Base-by-base conservation (phyloP, 495 filamentous ascomycete species). In the Staphylotrichum longicolle region DNA sequence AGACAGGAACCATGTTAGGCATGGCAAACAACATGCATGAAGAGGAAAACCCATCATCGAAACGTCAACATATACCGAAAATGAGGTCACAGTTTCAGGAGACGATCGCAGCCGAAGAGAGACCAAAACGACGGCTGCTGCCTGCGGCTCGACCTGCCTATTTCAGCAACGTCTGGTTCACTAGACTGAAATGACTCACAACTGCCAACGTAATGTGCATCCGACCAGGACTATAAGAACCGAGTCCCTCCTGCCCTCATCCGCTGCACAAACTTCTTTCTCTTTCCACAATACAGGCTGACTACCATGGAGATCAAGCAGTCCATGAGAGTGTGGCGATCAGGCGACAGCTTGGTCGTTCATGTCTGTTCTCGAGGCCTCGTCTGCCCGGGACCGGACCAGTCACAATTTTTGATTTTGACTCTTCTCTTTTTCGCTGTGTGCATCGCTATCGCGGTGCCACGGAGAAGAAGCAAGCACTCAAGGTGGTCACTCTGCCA, bases 381-480 rank as follows among this genome's bases (percentile, higher is more conserved):
- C 5, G 7, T 33, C 12, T 35, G 32, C 3, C 48, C 32, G 48
- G 2, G 32, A 3, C 7, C 11, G 30, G 48, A 9, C 12, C 48
- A 35, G 33, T n/a, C 48, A 51, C 33, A 34, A n/a, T 51, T 34
- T 51, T 51, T 51, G 30, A 35, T 35, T 27, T 27, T 27, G 20
- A 27, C 20, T 27, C 8, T 7, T 0, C 9, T 35, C 48, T 51
- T 15, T 51, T 51, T 51, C 48, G 35, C 48, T 35, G 33, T 35
- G 48, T 51, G 48, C 48, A 51, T 35, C 14, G 48, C 32, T 34
- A n/a, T 11, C 12, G 48, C 10, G 48, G 48, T 51, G 48, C 48
- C 48, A 35, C n/a, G 48, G 48, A 14, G 48, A 51, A 51, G 48
- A 8, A 51, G 48, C 12, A 8, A 8, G 39, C 39, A 8, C 39